Evolutionary conservation across 495 filamentous ascomycete species (phyloP).

Genomic region (Aspergillus leporis): DNA sequence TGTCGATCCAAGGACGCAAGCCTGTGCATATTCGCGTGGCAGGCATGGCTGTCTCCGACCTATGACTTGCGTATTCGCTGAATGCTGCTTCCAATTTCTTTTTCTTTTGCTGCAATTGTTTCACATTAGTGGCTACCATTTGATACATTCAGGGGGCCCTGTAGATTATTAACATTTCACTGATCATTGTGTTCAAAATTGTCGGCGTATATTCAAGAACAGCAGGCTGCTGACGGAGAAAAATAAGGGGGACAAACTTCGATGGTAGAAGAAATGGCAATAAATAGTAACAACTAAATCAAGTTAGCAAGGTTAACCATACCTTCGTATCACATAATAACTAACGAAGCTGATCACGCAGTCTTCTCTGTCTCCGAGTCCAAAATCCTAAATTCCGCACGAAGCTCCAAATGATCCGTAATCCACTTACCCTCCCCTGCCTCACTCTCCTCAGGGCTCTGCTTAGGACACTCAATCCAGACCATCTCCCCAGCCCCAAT

Average conservation of each 20-base stretch:
- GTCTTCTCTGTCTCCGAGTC: background rate
- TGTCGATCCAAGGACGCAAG: background rate
- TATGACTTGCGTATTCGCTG: background rate
- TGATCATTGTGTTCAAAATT: background rate
- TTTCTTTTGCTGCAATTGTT: background rate
- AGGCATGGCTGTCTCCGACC: background rate
- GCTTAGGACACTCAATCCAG: conserved; percentile 16
- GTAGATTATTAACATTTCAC: background rate
- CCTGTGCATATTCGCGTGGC: background rate
- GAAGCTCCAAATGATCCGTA: conserved; percentile 52
- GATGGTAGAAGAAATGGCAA: background rate
- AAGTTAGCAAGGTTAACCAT: background rate
- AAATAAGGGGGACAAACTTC: background rate
- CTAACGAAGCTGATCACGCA: background rate
- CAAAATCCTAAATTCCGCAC: conserved; percentile 30
- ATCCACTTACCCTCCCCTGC: conserved; percentile 38
- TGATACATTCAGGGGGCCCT: background rate
- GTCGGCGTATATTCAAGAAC: background rate
- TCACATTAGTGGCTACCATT: background rate
- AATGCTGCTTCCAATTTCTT: background rate
- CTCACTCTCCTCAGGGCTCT: conserved; percentile 24
- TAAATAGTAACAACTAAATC: background rate
- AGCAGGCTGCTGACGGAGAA: background rate
- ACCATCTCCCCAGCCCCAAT: conserved; percentile 37
- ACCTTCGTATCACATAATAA: background rate